These are phyloP conservation scores for Cucumis variabilis DNA, from an alignment of 331 rosid genomes.

Conservation along the genomic window DNA sequence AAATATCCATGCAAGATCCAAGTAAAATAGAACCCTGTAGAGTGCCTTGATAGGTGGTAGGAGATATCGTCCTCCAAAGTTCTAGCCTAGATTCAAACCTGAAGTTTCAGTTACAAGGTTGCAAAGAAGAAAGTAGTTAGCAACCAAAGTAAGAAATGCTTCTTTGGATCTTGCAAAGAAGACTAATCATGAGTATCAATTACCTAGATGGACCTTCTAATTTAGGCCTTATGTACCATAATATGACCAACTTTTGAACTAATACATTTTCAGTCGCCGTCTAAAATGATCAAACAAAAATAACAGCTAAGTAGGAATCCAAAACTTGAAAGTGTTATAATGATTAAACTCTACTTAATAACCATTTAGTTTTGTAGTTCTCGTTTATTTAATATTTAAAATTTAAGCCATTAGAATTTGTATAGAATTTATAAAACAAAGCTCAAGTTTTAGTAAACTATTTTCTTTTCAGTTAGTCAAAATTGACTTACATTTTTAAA, in stretches of 20 bases:
- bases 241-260: constrained; percentile 68
- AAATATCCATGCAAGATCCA: no score
- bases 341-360: not conserved
- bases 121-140: not conserved
- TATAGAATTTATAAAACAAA: no score
- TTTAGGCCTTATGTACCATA: constrained; percentile 66
- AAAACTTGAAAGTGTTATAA: not conserved
- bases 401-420: not conserved
- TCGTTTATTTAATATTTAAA: not conserved
- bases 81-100: not conserved
- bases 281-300: constrained; percentile 48
- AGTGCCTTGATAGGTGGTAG: no score
- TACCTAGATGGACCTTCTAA: constrained; percentile 31
- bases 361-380: not conserved
- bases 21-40: no score
- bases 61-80: not conserved
- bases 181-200: not conserved
- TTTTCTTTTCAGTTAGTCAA: not conserved
- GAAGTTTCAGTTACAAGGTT: not conserved
- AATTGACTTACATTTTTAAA: not conserved
- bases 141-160: not conserved
- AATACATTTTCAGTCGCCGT: constrained; percentile 83
- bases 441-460: not conserved
- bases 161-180: not conserved
- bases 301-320: not conserved